A percentile compares a stretch with the other conserved stretches of the same genome.
phyloP scores from a whole-genome alignment of 148 eudicot genomes.

The Silene conica region DNA sequence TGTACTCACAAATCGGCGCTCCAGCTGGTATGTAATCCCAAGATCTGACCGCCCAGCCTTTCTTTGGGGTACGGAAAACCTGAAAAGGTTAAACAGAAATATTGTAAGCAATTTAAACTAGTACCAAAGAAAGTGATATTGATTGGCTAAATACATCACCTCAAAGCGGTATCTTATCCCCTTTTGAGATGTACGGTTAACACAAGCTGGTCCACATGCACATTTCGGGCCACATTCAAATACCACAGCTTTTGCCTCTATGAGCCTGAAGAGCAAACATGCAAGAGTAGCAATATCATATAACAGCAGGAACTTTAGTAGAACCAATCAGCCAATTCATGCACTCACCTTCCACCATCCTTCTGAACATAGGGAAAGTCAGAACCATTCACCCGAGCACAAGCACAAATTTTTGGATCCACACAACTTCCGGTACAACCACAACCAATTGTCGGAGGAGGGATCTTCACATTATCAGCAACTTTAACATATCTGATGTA shows the following conservation, averaged over 20 bases:
- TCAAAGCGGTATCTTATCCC: constrained; percentile 69
- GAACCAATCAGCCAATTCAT: neutral
- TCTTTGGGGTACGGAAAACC: constrained; percentile 68
- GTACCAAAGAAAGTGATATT: neutral
- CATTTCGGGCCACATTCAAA: constrained; percentile 94
- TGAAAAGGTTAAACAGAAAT: constrained; percentile 9
- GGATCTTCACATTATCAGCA: constrained; percentile 45
- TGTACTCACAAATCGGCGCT: constrained; percentile 50
- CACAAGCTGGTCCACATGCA: constrained; percentile 70
- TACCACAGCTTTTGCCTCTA: constrained; percentile 82
- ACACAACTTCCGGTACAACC: constrained; percentile 52
- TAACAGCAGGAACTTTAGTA: neutral
- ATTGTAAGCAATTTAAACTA: neutral
- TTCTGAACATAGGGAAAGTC: constrained; percentile 84
- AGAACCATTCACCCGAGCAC: constrained; percentile 75
- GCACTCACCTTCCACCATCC: constrained; percentile 77
- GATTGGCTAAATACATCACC: constrained; percentile 34
- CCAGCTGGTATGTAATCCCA: constrained; percentile 52
- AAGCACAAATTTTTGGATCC: constrained; percentile 61
- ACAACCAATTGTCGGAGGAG: constrained; percentile 51
- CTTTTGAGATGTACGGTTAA: constrained; percentile 69
- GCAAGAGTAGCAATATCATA: neutral
- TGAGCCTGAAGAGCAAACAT: constrained; percentile 39
- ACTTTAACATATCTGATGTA: constrained; percentile 50
- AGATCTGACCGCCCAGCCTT: constrained; percentile 58